Evolutionary conservation across 805 yeast genomes (phyloP).

Genomic region (Starmerella floris): DNA sequence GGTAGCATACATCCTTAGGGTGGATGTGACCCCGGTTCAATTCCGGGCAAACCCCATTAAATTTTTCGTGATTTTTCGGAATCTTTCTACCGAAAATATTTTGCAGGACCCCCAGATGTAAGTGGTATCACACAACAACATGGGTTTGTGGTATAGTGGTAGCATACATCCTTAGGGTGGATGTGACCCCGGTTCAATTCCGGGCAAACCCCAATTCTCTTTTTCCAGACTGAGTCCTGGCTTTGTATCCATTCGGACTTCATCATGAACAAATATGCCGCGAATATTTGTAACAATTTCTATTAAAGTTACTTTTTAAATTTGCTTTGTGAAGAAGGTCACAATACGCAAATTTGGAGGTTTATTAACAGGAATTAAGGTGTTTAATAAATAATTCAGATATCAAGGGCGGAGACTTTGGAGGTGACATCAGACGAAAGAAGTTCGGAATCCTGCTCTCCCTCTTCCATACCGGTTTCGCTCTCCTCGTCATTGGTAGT

Average conservation of each 20-base stretch:
- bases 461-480: background rate
- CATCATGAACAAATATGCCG: too few relatives aligned
- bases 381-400: background rate
- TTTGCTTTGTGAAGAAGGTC: background rate
- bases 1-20: conserved; percentile 21
- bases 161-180: conserved; percentile 21
- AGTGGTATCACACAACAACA: background rate
- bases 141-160: conserved; percentile 22
- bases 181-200: conserved; percentile 3
- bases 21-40: conserved; percentile 3
- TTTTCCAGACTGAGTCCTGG: background rate
- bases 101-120: background rate
- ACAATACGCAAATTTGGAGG: background rate
- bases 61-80: background rate
- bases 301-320: background rate
- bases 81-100: background rate
- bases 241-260: background rate
- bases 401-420: background rate
- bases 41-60: conserved; percentile 1
- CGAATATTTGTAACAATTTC: too few relatives aligned
- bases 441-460: background rate
- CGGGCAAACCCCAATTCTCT: conserved; percentile 4
- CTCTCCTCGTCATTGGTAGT: conserved; percentile 25
- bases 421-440: background rate
- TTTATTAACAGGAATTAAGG: background rate